A percentile compares a stretch with the other conserved stretches of the same genome.
These are phyloP conservation scores for Puccinia brachypodii DNA, from an alignment of 1,284 basidiomycete genomes.

Conservation along the genomic window DNA sequence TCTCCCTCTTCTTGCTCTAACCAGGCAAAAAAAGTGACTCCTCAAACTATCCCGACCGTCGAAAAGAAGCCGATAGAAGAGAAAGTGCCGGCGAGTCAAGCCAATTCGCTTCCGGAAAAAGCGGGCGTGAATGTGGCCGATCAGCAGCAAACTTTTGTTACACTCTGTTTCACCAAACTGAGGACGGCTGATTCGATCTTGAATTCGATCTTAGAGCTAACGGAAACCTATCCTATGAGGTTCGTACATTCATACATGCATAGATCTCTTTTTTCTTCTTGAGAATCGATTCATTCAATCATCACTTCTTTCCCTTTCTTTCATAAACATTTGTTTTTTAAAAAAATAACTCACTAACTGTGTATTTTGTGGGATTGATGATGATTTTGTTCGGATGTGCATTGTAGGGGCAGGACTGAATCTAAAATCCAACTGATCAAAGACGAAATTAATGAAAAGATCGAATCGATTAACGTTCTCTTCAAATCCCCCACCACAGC, in stretches of 20 bases:
- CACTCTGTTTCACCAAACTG: conserved; percentile 6
- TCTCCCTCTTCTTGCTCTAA: background rate
- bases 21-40: background rate
- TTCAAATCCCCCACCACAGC: background rate
- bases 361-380: too few species aligned
- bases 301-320: background rate
- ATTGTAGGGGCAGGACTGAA: conserved; percentile 23
- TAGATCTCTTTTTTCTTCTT: too few species aligned
- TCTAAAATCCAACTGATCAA: conserved; percentile 38
- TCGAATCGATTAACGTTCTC: background rate
- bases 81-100: background rate
- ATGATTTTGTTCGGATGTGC: background rate
- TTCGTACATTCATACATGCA: too few species aligned
- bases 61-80: background rate
- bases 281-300: too few species aligned
- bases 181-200: conserved; percentile 5
- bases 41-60: background rate
- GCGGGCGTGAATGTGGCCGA: background rate
- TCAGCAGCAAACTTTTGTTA: background rate
- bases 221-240: conserved; percentile 20
- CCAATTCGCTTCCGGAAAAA: background rate
- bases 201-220: conserved; percentile 6
- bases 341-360: background rate
- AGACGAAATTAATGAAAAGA: conserved; percentile 33
- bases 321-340: background rate